phyloP scores from a whole-genome alignment of 441 rosid genomes.

The Flueggea neowawraea region DNA sequence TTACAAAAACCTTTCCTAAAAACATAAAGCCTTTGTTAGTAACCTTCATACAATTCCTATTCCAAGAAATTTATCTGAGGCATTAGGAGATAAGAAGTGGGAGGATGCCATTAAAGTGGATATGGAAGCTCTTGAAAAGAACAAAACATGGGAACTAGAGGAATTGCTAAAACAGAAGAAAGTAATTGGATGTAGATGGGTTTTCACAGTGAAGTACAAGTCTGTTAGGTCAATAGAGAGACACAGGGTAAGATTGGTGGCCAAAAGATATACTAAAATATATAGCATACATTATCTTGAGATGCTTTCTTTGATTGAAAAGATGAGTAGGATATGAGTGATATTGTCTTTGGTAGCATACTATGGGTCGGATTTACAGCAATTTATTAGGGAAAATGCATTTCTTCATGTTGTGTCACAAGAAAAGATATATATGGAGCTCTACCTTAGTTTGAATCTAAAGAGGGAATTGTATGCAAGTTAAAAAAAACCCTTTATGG shows the following conservation, averaged over 20 bases:
- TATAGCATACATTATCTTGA: background rate
- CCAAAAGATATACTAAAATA: background rate
- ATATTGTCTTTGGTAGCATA: background rate
- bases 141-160: background rate
- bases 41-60: background rate
- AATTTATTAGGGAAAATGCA: background rate
- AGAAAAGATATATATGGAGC: constrained; percentile 1
- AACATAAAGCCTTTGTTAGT: background rate
- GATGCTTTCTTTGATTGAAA: background rate
- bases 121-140: background rate
- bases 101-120: background rate
- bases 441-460: background rate
- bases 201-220: constrained; percentile 1
- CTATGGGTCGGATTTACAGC: background rate
- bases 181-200: background rate
- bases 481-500: background rate
- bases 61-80: background rate
- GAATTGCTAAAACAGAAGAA: background rate
- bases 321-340: background rate
- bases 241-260: background rate
- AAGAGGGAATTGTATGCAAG: background rate
- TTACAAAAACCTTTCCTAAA: background rate
- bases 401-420: background rate
- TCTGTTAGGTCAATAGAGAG: background rate
- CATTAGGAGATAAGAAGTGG: background rate